A percentile compares a stretch with the other conserved stretches of the same genome.
phyloP scores from a whole-genome alignment of 352 stramenopile species.

The Aphanomyces invadans region DNA sequence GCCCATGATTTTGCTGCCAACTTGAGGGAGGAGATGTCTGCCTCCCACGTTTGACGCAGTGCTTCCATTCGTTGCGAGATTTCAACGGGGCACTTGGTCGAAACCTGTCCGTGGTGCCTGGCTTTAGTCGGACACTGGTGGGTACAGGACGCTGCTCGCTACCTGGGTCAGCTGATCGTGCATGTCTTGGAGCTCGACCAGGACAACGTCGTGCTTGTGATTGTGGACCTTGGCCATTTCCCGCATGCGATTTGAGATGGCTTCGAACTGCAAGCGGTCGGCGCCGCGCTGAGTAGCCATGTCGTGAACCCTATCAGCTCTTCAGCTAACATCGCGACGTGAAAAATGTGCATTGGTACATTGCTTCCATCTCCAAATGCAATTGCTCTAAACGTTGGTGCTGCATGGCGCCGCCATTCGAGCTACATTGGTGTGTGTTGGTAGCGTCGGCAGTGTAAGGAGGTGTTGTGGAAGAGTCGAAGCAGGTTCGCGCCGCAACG shows the following conservation, averaged over 20 bases:
- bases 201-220: background rate
- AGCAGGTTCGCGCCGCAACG: conserved; percentile 18
- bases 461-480: background rate
- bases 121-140: no score
- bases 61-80: background rate
- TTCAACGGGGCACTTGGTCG: conserved; percentile 16
- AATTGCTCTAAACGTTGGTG: conserved; percentile 23
- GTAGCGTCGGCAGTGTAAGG: background rate
- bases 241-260: conserved; percentile 45
- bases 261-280: conserved; percentile 55
- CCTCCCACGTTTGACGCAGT: background rate
- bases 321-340: no score
- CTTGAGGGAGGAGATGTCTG: conserved; percentile 11
- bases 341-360: no score
- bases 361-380: conserved; percentile 5
- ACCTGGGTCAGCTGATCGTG: conserved; percentile 1
- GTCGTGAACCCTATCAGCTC: conserved; percentile 43
- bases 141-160: no score
- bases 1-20: background rate
- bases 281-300: conserved; percentile 32
- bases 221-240: conserved; percentile 42
- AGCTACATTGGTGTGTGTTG: background rate
- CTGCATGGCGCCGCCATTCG: conserved; percentile 29
- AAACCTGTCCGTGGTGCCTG: background rate
- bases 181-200: background rate